These are phyloP conservation scores for Diospyros kaki DNA, from an alignment of 148 eudicot genomes.

Conservation along the genomic window DNA sequence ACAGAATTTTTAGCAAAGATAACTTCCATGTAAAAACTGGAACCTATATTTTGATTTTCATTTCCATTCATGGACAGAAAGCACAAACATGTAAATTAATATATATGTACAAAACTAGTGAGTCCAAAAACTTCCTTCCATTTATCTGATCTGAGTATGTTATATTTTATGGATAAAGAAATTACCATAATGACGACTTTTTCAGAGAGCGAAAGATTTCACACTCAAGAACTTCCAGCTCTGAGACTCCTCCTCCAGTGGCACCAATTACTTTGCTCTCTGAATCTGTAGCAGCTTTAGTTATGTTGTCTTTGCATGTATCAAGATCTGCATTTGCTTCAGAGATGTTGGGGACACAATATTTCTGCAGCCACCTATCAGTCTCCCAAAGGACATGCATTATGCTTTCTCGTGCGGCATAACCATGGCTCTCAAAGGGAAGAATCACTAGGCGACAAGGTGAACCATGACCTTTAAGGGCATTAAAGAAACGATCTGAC, in stretches of 20 bases:
- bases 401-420: conserved; percentile 90
- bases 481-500: conserved; percentile 93
- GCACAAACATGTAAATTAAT: not conserved
- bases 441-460: conserved; percentile 84
- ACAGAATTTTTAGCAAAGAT: no score
- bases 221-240: conserved; percentile 35
- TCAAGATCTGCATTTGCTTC: conserved; percentile 33
- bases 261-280: conserved; percentile 46
- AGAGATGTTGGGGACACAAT: conserved; percentile 55
- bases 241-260: conserved; percentile 67
- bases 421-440: conserved; percentile 95
- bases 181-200: conserved; percentile 79
- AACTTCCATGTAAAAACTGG: no score
- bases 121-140: not conserved
- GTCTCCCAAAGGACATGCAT: conserved; percentile 99
- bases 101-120: not conserved
- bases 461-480: conserved; percentile 96
- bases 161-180: not conserved
- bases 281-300: conserved; percentile 18
- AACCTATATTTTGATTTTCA: not conserved
- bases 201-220: conserved; percentile 22
- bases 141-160: not conserved
- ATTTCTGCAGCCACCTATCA: conserved; percentile 89
- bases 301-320: conserved; percentile 26
- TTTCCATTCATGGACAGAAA: not conserved